These are phyloP conservation scores for Conticribra guillardii DNA, from an alignment of 108 stramenopile genomes.

Conservation along the genomic window DNA sequence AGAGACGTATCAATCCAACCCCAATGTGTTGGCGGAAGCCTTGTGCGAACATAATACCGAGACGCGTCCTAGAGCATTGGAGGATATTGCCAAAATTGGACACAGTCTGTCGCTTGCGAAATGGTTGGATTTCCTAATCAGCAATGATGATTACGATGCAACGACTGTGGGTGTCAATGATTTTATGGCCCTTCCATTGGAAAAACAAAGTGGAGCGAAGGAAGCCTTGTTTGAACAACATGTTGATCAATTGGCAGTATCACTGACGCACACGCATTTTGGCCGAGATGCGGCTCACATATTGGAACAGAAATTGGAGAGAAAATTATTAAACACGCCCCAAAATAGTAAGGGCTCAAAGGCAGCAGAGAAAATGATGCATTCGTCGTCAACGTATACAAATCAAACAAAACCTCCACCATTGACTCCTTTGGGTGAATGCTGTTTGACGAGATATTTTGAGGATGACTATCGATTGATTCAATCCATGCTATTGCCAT, in stretches of 20 bases:
- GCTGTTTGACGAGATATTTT: constrained; percentile 23
- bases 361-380: background rate
- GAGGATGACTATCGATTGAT: constrained; percentile 26
- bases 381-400: constrained; percentile 1
- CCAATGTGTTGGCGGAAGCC: constrained; percentile 20
- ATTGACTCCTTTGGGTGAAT: constrained; percentile 21
- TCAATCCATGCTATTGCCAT: constrained; percentile 18
- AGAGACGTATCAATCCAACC: constrained; percentile 14
- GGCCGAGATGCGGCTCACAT: background rate
- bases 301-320: background rate
- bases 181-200: constrained; percentile 18
- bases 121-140: constrained; percentile 33
- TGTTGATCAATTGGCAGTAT: background rate
- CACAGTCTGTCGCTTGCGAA: constrained; percentile 16
- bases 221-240: background rate
- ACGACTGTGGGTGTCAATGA: constrained; percentile 1
- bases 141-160: background rate
- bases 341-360: background rate
- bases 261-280: background rate
- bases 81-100: constrained; percentile 4
- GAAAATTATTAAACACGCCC: background rate
- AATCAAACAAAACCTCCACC: background rate
- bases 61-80: background rate
- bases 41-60: constrained; percentile 23
- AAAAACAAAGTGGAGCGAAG: background rate